These are phyloP conservation scores for Plasmodium knowlesi DNA, from an alignment of 169 alveolate species.

Conservation along the genomic window DNA sequence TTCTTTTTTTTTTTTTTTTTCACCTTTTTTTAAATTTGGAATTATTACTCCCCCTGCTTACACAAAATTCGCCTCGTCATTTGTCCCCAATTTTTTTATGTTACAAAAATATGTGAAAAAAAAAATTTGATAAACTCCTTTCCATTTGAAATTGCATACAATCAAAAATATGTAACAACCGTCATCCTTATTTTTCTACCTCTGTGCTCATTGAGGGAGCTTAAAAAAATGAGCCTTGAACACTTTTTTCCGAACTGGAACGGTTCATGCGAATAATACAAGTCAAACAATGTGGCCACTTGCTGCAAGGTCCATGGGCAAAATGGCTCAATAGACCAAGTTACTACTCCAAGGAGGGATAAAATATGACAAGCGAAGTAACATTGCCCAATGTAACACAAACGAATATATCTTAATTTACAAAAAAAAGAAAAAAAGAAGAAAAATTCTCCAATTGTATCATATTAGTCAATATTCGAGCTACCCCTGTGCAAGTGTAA, in stretches of 20 bases:
- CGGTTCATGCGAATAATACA: neutral
- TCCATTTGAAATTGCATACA: neutral
- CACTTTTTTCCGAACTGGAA: neutral
- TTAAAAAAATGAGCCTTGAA: neutral
- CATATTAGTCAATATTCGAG: neutral
- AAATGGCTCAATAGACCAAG: neutral
- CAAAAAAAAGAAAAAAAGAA: neutral
- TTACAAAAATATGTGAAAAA: neutral
- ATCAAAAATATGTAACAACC: neutral
- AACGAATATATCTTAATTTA: neutral
- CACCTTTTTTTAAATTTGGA: neutral
- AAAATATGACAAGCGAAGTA: neutral
- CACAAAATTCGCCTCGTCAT: neutral
- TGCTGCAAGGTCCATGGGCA: neutral
- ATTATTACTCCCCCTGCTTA: neutral
- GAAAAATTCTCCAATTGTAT: neutral
- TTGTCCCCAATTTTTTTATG: constrained; percentile 2
- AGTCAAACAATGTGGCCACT: neutral
- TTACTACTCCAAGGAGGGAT: neutral
- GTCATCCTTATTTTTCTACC: neutral
- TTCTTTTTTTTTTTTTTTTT: neutral
- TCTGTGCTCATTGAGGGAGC: neutral
- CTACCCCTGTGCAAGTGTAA: neutral
- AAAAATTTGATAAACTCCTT: neutral
- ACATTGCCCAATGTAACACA: neutral